phyloP scores from a whole-genome alignment of 2,329 filamentous ascomycete genomes.

The Trichoderma semiorbis region DNA sequence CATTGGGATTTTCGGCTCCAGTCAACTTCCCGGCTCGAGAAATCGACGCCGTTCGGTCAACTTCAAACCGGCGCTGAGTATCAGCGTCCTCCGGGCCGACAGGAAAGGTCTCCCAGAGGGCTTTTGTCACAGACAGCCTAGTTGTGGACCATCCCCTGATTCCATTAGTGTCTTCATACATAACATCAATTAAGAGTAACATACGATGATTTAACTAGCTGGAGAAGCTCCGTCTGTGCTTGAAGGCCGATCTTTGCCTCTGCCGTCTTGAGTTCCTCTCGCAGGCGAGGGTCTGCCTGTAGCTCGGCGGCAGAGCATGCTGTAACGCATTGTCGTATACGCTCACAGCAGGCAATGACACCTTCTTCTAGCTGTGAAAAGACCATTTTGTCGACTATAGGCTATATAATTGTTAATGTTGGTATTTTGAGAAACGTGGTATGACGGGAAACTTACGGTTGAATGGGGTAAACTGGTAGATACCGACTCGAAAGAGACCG shows the following conservation, averaged over 20 bases:
- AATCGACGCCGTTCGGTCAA: background rate
- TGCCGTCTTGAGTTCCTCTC: background rate
- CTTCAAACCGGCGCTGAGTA: background rate
- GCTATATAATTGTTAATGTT: too few species aligned
- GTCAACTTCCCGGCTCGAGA: background rate
- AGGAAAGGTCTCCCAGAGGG: background rate
- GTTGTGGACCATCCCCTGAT: background rate
- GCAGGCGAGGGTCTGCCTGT: background rate
- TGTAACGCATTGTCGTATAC: too few species aligned
- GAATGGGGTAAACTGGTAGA: too few species aligned
- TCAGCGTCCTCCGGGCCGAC: background rate
- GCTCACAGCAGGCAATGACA: too few species aligned
- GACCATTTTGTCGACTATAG: too few species aligned
- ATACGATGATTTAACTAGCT: background rate
- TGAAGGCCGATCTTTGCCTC: background rate
- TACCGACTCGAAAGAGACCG: too few species aligned
- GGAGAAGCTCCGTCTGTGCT: background rate
- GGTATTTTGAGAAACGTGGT: too few species aligned
- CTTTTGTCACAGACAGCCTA: background rate
- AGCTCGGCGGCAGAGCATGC: too few species aligned
- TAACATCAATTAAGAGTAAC: background rate
- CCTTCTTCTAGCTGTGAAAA: too few species aligned
- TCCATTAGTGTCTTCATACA: background rate
- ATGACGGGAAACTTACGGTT: too few species aligned
- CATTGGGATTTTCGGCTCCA: background rate